Conservation (phyloP, 106 monocot genomes). For the Dendrobium huoshanense region DNA sequence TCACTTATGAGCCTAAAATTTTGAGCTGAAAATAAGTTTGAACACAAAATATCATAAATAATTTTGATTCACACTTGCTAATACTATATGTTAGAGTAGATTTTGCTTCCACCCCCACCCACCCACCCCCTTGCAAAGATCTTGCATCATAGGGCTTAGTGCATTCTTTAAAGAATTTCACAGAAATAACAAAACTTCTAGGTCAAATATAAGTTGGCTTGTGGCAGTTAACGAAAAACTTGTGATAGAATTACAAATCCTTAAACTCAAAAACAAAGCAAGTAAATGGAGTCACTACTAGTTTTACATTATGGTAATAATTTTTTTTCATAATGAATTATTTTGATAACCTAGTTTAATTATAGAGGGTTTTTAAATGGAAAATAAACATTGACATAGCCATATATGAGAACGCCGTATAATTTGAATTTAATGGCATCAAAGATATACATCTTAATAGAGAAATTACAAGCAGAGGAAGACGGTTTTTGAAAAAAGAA, state of each 20-base stretch:
- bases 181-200: too few species aligned
- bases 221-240: too few species aligned
- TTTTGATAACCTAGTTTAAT: not conserved
- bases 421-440: not conserved
- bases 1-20: too few species aligned
- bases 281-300: not conserved
- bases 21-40: too few species aligned
- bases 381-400: not conserved
- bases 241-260: not conserved
- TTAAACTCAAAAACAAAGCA: not conserved
- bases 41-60: too few species aligned
- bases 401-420: not conserved
- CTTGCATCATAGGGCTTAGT: too few species aligned
- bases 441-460: not conserved
- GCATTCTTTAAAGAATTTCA: too few species aligned
- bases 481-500: not conserved
- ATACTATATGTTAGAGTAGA: too few species aligned
- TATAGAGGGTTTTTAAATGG: not conserved
- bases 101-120: too few species aligned
- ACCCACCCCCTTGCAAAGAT: too few species aligned
- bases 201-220: too few species aligned
- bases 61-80: too few species aligned
- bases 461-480: not conserved
- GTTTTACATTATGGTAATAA: not conserved
- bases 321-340: not conserved